Conservation (phyloP, 805 yeast species). For the Candida michaelii region DNA sequence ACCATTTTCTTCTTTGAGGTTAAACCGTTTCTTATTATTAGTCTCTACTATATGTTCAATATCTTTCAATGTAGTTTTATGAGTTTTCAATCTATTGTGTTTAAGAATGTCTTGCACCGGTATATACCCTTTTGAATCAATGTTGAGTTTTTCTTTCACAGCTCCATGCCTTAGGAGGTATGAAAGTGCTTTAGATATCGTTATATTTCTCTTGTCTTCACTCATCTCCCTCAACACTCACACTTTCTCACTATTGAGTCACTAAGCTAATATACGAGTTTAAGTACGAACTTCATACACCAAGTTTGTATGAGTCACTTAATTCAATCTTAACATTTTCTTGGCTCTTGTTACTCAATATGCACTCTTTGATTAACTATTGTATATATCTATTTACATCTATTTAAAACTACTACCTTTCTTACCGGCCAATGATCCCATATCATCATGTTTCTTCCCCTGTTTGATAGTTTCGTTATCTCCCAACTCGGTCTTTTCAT, state of each 20-base stretch:
- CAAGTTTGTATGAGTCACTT: no score
- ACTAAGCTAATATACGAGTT: no score
- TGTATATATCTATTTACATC: constrained; percentile 3
- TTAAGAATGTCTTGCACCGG: constrained; percentile 50
- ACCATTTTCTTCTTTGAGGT: constrained; percentile 35
- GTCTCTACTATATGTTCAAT: constrained; percentile 57
- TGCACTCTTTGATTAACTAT: no score
- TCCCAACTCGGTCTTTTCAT: constrained; percentile 81
- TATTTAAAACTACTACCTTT: constrained; percentile 30
- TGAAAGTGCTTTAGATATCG: constrained; percentile 72
- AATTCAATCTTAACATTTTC: no score
- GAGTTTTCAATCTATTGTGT: constrained; percentile 58
- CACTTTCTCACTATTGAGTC: background rate
- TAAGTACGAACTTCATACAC: no score
- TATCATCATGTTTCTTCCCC: constrained; percentile 35
- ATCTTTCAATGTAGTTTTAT: constrained; percentile 56
- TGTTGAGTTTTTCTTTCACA: constrained; percentile 56
- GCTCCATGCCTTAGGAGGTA: constrained; percentile 89
- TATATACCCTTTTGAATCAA: constrained; percentile 70
- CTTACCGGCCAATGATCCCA: constrained; percentile 52
- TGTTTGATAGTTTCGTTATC: constrained; percentile 79
- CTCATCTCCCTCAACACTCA: background rate
- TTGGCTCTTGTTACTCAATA: no score
- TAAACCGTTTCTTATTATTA: constrained; percentile 74
- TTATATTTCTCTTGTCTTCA: constrained; percentile 40